Evolutionary conservation across 192 early-diverging fungal genomes (phyloP).

Genomic region (Oehlia diaphana): DNA sequence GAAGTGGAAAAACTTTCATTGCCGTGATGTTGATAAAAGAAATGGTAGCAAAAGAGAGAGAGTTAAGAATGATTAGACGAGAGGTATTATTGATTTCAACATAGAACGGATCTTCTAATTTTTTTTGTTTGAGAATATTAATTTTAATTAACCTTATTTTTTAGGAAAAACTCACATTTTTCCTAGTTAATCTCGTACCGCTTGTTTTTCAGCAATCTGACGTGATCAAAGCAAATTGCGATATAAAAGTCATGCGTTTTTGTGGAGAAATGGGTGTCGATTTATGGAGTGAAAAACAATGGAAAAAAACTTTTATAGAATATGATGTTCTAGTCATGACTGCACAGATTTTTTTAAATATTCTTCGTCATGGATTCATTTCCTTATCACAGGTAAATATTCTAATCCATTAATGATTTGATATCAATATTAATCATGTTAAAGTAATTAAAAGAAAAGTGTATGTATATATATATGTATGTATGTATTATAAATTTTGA

Average conservation of each 20-base stretch:
- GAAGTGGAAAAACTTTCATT: constrained; percentile 91
- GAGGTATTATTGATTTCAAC: constrained; percentile 33
- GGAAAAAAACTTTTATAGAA: constrained; percentile 58
- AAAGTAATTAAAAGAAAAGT: too few species aligned
- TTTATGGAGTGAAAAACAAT: constrained; percentile 57
- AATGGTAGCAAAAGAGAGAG: constrained; percentile 47
- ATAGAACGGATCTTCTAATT: not conserved
- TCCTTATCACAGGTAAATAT: constrained; percentile 55
- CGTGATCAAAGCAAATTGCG: constrained; percentile 73
- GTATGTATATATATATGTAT: too few species aligned
- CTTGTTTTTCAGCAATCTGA: constrained; percentile 83
- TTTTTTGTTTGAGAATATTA: not conserved
- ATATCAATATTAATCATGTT: too few species aligned
- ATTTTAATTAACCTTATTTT: not conserved
- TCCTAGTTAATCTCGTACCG: constrained; percentile 86
- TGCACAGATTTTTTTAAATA: constrained; percentile 80
- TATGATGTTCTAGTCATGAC: constrained; percentile 85
- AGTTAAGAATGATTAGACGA: constrained; percentile 34
- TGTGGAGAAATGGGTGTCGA: constrained; percentile 72
- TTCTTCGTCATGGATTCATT: constrained; percentile 69
- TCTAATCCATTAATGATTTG: not conserved
- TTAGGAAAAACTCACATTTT: constrained; percentile 61
- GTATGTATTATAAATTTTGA: not conserved
- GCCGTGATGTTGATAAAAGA: constrained; percentile 85
- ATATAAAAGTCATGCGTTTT: constrained; percentile 57